Conservation (phyloP, 1,139 yeast genomes). For the Candida glucosophila region DNA sequence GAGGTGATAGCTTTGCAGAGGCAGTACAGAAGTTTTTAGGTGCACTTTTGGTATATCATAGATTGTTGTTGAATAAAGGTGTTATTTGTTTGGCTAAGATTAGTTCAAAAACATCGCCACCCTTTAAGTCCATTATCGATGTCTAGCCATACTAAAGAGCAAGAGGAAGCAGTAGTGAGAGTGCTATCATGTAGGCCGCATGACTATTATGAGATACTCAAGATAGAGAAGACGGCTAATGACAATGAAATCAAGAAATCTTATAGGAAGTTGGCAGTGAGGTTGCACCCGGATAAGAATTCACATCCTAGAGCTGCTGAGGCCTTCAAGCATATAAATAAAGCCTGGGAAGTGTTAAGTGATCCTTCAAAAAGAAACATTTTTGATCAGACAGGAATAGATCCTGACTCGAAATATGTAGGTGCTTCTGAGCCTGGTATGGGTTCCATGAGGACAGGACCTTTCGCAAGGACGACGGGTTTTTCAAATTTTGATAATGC, state of each 20-base stretch:
- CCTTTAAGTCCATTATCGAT: too few species aligned
- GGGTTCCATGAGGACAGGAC: constrained; percentile 2
- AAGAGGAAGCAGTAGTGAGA: constrained; percentile 53
- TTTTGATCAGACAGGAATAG: constrained; percentile 84
- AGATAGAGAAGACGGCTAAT: constrained; percentile 55
- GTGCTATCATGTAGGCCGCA: constrained; percentile 51
- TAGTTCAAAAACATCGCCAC: too few species aligned
- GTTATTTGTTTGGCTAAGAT: too few species aligned
- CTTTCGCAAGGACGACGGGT: too few species aligned
- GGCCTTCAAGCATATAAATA: constrained; percentile 83
- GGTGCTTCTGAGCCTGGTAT: constrained; percentile 14
- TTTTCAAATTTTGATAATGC: constrained; percentile 5
- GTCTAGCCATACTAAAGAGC: constrained; percentile 43
- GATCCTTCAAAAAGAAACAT: constrained; percentile 72
- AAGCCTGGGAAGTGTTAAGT: constrained; percentile 88
- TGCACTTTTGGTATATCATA: too few species aligned
- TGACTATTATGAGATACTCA: constrained; percentile 74
- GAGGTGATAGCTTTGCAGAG: too few species aligned
- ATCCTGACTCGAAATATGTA: constrained; percentile 71
- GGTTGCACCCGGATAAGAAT: constrained; percentile 95
- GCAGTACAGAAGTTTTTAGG: too few species aligned
- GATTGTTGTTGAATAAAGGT: too few species aligned
- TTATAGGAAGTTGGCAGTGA: constrained; percentile 81
- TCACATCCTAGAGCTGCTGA: constrained; percentile 95
- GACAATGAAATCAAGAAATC: constrained; percentile 83